A percentile compares a stretch with the other conserved stretches of the same genome.
phyloP scores from a whole-genome alignment of 495 filamentous ascomycete species.

The Penicillium desertorum region DNA sequence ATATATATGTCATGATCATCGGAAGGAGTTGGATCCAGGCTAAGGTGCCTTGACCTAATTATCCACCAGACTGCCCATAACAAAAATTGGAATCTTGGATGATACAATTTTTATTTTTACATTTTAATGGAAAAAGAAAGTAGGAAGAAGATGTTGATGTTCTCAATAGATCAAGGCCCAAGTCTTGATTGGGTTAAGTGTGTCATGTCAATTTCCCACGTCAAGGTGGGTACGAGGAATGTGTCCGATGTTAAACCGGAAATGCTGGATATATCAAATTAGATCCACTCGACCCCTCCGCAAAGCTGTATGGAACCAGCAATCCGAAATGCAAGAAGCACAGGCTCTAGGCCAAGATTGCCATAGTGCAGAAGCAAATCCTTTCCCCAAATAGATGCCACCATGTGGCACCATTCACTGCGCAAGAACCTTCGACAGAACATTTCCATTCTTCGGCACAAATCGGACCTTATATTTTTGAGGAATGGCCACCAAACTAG shows the following conservation, averaged over 20 bases:
- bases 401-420: slow-evolving; percentile 14
- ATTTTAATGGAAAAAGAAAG: not conserved
- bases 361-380: not conserved
- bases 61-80: slow-evolving; percentile 8
- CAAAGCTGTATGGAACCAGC: slow-evolving; percentile 2
- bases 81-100: not conserved
- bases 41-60: not conserved
- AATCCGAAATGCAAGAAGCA: not conserved
- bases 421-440: slow-evolving; percentile 36
- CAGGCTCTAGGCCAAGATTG: no score
- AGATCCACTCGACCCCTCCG: not conserved
- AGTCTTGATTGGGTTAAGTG: not conserved
- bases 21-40: slow-evolving; percentile 7
- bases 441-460: slow-evolving; percentile 49
- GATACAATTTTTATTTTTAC: no score
- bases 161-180: not conserved
- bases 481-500: slow-evolving; percentile 58
- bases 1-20: slow-evolving; percentile 10
- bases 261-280: not conserved
- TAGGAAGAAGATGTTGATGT: not conserved
- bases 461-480: slow-evolving; percentile 56
- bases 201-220: not conserved
- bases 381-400: not conserved
- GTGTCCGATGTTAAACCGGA: slow-evolving; percentile 7
- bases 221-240: slow-evolving; percentile 2